Conservation (phyloP, 345 rosid genomes). For the Linum lewisii region DNA sequence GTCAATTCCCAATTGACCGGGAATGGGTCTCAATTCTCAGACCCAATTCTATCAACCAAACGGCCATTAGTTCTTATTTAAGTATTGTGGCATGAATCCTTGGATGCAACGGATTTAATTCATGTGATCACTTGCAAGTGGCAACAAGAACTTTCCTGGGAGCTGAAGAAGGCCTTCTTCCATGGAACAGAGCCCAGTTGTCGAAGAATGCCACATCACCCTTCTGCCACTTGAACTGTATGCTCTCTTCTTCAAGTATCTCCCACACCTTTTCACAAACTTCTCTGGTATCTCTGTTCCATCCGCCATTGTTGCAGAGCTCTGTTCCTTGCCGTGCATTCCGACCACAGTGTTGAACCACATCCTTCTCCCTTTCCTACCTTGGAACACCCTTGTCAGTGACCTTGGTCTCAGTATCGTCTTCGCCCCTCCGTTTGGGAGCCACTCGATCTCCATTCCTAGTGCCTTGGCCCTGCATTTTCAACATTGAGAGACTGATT, state of each 20-base stretch:
- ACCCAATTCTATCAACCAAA: too few relatives aligned
- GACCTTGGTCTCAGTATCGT: conserved; percentile 25
- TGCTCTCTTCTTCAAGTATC: conserved; percentile 68
- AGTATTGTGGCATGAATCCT: too few relatives aligned
- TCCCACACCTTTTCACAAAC: conserved; percentile 45
- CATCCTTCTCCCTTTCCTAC: conserved; percentile 60
- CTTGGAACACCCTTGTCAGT: conserved; percentile 49
- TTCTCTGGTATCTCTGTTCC: conserved; percentile 42
- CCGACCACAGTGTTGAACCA: conserved; percentile 61
- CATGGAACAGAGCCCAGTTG: conserved; percentile 56
- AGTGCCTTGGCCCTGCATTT: conserved; percentile 30
- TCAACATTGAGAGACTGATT: too few relatives aligned
- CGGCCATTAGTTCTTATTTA: too few relatives aligned
- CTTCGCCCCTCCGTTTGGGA: conserved; percentile 38
- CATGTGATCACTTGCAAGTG: conserved; percentile 36
- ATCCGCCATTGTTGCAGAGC: conserved; percentile 51
- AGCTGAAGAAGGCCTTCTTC: conserved; percentile 51
- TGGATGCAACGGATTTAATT: too few relatives aligned
- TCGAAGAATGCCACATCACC: conserved; percentile 60
- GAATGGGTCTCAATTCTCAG: too few relatives aligned
- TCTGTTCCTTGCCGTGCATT: conserved; percentile 49
- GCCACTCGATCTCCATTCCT: conserved; percentile 62
- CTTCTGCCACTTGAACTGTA: conserved; percentile 60
- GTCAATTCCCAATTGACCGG: too few relatives aligned
- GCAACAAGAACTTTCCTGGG: conserved; percentile 52